Conservation (phyloP, 345 rosid species). For the Citrus australasica region DNA sequence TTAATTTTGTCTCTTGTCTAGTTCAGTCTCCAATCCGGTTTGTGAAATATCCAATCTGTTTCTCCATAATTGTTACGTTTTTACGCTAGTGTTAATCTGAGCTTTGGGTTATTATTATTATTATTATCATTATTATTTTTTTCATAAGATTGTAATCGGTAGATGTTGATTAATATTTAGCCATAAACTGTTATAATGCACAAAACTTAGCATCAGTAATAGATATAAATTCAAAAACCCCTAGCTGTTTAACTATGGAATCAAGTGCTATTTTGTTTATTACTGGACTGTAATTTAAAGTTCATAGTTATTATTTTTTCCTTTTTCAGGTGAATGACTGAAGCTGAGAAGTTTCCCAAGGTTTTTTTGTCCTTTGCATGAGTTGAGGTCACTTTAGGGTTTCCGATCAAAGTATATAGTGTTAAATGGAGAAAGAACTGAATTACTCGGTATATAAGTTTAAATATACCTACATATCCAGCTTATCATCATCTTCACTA, state of each 20-base stretch:
- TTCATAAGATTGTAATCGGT: too few relatives aligned
- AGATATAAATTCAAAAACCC: too few relatives aligned
- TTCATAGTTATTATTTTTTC: constrained; percentile 8
- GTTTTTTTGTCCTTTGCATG: constrained; percentile 23
- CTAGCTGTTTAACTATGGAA: too few relatives aligned
- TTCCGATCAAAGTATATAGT: constrained; percentile 6
- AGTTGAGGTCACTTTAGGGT: constrained; percentile 18
- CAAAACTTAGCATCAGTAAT: too few relatives aligned
- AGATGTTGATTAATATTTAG: too few relatives aligned
- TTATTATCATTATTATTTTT: too few relatives aligned
- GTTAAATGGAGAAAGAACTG: constrained; percentile 66
- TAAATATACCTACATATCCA: neutral
- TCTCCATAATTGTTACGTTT: neutral
- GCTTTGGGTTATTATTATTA: too few relatives aligned
- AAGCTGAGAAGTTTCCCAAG: constrained; percentile 15
- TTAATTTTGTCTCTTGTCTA: constrained; percentile 18
- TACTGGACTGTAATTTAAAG: constrained; percentile 11
- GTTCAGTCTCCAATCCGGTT: constrained; percentile 16
- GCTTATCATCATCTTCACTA: constrained; percentile 1
- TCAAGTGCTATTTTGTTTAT: neutral
- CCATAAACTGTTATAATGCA: too few relatives aligned
- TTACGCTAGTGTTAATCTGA: too few relatives aligned
- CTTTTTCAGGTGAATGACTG: constrained; percentile 2
- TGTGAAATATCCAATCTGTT: neutral
- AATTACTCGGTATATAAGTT: constrained; percentile 53